Evolutionary conservation across 768 basidiomycete genomes (phyloP), one percentile per base, ranked within the genome.

Genomic region (Podaxis sp.): DNA sequence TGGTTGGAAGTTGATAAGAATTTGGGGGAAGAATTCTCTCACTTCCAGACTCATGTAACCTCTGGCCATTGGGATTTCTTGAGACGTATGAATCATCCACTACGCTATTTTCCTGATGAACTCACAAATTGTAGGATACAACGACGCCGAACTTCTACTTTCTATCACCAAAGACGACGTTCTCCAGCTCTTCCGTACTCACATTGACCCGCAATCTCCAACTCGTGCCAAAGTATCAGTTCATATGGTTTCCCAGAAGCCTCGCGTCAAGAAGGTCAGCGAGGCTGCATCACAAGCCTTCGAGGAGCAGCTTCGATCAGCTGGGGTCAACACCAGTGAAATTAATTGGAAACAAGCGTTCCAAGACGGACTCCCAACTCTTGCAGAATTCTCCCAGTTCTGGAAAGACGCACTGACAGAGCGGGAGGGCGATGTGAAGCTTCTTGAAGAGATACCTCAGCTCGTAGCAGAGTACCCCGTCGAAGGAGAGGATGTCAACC

Each of bases 1-100:
- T 92, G 91, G 87, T 76, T 85, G 62, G 95, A 98, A 71, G 89
- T 85, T 38, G 80, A 88, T 68, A 98, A 98, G 82, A 98, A 97
- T 72, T 74, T 98, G 54, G 77, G 78, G 7, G 91, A 96, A 70
- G 97, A 99, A 76, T 77, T 80, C 2, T 74, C 76, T n/a, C 78
- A 80, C 64, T 93, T 88, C 69, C 88, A 89, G 79, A 66, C 70
- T 17, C 85, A 91, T 55, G 86, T 98, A 64, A 85, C 85, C 65
- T 85, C 82, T 24, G 91, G 94, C 3, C 93, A 90, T 67, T 85
- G 87, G 65, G 95, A 98, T 75, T 99, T 98, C 79, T 75, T 85
- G 63, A 83, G 90, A 71, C 84, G 96, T 94, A 72, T 73, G 89
- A 40, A 83, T 11, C 25, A 24, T 15, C 25, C 43, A 12, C 29